Conservation (phyloP, 2,329 filamentous ascomycete genomes). For the Rhexocercosporidium sp. region DNA sequence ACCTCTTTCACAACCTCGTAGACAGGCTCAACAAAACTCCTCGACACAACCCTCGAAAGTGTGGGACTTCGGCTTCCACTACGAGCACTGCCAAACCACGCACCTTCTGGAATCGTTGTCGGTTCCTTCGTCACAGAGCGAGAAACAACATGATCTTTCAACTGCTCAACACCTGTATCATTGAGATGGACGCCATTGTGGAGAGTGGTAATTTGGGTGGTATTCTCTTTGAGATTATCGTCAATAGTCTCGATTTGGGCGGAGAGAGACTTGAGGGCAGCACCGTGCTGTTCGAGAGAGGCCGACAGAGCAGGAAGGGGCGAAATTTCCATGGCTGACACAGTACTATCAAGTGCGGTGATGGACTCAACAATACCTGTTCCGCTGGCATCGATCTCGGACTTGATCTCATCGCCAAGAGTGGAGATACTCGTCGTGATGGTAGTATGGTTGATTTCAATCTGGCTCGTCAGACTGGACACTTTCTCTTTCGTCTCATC, state of each 20-base stretch:
- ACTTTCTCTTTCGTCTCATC: conserved; percentile 25
- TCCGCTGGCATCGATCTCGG: conserved; percentile 36
- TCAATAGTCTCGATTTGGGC: conserved; percentile 19
- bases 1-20: background rate
- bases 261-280: conserved; percentile 23
- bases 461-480: conserved; percentile 26
- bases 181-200: conserved; percentile 22
- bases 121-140: background rate
- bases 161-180: conserved; percentile 16
- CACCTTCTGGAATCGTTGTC: conserved; percentile 7
- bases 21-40: background rate
- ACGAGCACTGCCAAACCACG: conserved; percentile 10
- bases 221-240: conserved; percentile 14
- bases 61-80: background rate
- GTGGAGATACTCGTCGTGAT: conserved; percentile 34
- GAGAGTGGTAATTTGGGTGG: conserved; percentile 4
- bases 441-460: conserved; percentile 37
- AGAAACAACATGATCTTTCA: conserved; percentile 14
- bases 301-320: conserved; percentile 9
- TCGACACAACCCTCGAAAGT: background rate
- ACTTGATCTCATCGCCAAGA: conserved; percentile 35
- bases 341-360: conserved; percentile 17
- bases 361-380: conserved; percentile 31
- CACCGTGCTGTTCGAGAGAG: conserved; percentile 15
- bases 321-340: conserved; percentile 21